A percentile compares a stretch with the other conserved stretches of the same genome.
phyloP scores from a whole-genome alignment of 2,329 filamentous ascomycete genomes.

The Beauveria sp. region DNA sequence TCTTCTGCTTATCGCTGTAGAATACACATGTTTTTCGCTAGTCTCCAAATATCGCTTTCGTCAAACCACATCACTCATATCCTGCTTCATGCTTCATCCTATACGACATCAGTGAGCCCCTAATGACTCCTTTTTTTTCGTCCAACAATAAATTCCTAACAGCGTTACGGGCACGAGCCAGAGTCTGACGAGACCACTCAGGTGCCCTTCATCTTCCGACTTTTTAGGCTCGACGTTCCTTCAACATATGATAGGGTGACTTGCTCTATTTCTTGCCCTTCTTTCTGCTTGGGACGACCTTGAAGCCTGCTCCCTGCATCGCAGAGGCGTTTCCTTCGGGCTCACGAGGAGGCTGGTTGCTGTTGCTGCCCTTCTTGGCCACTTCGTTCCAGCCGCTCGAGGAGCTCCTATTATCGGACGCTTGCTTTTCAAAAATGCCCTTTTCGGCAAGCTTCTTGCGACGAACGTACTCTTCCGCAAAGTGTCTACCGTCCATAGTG shows the following conservation, averaged over 20 bases:
- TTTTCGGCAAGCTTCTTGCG: constrained; percentile 91
- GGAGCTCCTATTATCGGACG: constrained; percentile 43
- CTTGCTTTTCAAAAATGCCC: constrained; percentile 72
- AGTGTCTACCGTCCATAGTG: constrained; percentile 87
- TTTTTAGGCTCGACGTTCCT: constrained; percentile 11
- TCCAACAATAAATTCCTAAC: background rate
- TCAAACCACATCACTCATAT: background rate
- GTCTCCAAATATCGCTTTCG: constrained; percentile 1
- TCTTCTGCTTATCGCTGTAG: background rate
- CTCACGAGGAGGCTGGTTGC: constrained; percentile 29
- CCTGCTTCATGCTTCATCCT: constrained; percentile 1
- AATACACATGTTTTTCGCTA: background rate
- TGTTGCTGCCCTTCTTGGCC: constrained; percentile 74
- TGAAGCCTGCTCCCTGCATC: constrained; percentile 59
- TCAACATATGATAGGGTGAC: constrained; percentile 12
- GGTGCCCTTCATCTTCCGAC: background rate
- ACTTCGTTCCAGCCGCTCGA: constrained; percentile 88
- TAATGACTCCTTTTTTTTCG: background rate
- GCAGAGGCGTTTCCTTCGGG: constrained; percentile 25
- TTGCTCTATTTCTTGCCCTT: constrained; percentile 66
- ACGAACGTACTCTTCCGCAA: constrained; percentile 88
- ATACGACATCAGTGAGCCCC: background rate
- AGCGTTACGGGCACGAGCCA: background rate
- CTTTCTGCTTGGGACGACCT: constrained; percentile 87
- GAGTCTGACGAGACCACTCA: background rate